These are phyloP conservation scores for Vachellia collinsii DNA, from an alignment of 306 rosid genomes.

Conservation along the genomic window DNA sequence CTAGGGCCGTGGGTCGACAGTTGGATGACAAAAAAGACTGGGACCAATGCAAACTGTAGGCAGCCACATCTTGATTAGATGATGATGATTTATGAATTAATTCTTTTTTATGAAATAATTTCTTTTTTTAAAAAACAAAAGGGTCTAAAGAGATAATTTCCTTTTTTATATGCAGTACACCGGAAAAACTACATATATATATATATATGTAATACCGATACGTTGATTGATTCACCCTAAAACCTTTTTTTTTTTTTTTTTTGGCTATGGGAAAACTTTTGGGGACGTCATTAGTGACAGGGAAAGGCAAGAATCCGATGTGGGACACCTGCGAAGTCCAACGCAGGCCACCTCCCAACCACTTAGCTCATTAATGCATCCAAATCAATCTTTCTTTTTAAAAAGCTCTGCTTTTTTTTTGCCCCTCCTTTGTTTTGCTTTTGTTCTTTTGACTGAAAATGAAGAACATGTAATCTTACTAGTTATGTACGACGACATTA, in stretches of 20 bases:
- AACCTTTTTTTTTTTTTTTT: not conserved
- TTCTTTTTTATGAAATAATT: not conserved
- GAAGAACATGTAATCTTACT: too few species aligned
- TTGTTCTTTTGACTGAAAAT: too few species aligned
- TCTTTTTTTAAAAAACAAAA: not conserved
- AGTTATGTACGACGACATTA: too few species aligned
- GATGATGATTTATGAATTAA: not conserved
- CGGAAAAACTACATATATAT: too few species aligned
- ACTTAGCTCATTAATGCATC: not conserved
- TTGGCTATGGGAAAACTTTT: not conserved
- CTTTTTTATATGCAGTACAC: too few species aligned
- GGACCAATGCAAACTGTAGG: not conserved
- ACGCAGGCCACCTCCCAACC: not conserved
- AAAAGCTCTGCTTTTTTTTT: not conserved
- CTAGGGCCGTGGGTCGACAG: not conserved
- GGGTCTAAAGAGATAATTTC: too few species aligned
- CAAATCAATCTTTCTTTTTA: not conserved
- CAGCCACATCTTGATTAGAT: not conserved
- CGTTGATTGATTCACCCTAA: too few species aligned
- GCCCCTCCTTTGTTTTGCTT: too few species aligned
- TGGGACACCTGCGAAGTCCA: conserved; percentile 9
- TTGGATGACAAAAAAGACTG: not conserved
- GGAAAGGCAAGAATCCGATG: conserved; percentile 11
- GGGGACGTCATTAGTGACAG: not conserved
- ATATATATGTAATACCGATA: too few species aligned